Base-by-base conservation (phyloP, 2,329 filamentous ascomycete genomes). In the Neurospora crassa region DNA sequence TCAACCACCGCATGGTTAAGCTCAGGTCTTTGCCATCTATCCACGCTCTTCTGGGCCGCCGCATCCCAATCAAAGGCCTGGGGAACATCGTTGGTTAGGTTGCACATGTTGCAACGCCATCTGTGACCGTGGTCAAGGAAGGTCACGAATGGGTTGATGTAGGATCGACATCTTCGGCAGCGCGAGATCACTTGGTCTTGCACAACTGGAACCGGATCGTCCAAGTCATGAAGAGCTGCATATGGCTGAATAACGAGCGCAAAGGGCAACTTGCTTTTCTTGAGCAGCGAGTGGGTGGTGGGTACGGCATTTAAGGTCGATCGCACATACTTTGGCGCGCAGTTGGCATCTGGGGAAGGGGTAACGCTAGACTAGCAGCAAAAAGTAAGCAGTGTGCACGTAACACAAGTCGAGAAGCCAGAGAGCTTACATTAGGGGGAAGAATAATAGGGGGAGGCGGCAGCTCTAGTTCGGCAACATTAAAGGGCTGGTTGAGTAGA, bases 61-160 rank as follows among this genome's bases (percentile, higher is more conserved):
- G 93, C 91, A 82, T 99, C 96, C 96, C 96, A 99, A 80, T 99
- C 96, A 76, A 99, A 99, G 45, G 94, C 94, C 82, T 99, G 96
- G n/a, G 96, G 96, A 47, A 98, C 95, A 77, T 99, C 96, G 80
- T 99, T 99, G 76, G 94, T 97, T 75, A 99, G 86, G 81, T 97
- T 98, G 82, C 96, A 99, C 94, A 99, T 97, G 83, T 99, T 99
- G 84, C 96, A 99, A 78, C 95, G 91, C 96, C 96, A 99, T 79
- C 96, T 89, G 83, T 99, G 96, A 67, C 96, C 96, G 79, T 98
- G 93, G 78, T 99, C 96, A 73, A 99, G 84, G 83, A 99, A 99
- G 67, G 93, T 93, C 72, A 97, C 96, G 77, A 95, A 99, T 14
- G 96, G 94, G 80, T 98, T 98, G 85, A 98, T 98, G 81, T 98